These are phyloP conservation scores for Odontarrhena argentea DNA, from an alignment of 345 rosid species.

Conservation along the genomic window DNA sequence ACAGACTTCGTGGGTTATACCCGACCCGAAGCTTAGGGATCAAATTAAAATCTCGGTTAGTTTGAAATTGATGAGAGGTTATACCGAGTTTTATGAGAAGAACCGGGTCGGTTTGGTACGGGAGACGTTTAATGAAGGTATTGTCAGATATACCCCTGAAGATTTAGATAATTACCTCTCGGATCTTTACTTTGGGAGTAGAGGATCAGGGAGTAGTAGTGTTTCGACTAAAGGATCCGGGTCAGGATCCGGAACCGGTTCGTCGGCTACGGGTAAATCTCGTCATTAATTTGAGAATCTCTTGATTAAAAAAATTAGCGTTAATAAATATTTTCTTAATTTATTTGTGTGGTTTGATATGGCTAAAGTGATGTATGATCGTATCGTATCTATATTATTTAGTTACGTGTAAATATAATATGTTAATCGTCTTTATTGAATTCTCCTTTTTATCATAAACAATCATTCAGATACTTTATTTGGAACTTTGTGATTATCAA, in stretches of 20 bases:
- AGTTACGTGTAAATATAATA: conserved; percentile 12
- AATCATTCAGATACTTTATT: conserved; percentile 18
- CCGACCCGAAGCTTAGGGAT: conserved; percentile 66
- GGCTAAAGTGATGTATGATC: conserved; percentile 17
- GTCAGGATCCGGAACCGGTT: conserved; percentile 38
- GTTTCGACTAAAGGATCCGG: conserved; percentile 37
- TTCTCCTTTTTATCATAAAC: background rate
- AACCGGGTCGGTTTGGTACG: conserved; percentile 44
- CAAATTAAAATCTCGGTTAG: conserved; percentile 60
- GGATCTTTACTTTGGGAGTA: conserved; percentile 47
- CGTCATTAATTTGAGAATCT: conserved; percentile 22
- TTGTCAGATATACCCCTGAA: conserved; percentile 70
- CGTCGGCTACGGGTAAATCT: conserved; percentile 28
- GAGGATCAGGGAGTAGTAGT: conserved; percentile 43
- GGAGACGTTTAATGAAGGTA: conserved; percentile 18
- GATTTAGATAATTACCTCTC: conserved; percentile 65
- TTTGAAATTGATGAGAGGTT: conserved; percentile 48
- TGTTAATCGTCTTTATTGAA: conserved; percentile 2
- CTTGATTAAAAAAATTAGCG: conserved; percentile 6
- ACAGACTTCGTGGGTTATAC: conserved; percentile 67
- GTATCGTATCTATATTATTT: conserved; percentile 12
- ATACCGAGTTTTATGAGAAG: conserved; percentile 52
- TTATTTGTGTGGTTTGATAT: background rate
- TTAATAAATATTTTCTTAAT: background rate
- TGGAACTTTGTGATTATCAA: conserved; percentile 30